A percentile compares a stretch with the other conserved stretches of the same genome.
phyloP scores from a whole-genome alignment of 257 asterid species.

The Henckelia pumila region DNA sequence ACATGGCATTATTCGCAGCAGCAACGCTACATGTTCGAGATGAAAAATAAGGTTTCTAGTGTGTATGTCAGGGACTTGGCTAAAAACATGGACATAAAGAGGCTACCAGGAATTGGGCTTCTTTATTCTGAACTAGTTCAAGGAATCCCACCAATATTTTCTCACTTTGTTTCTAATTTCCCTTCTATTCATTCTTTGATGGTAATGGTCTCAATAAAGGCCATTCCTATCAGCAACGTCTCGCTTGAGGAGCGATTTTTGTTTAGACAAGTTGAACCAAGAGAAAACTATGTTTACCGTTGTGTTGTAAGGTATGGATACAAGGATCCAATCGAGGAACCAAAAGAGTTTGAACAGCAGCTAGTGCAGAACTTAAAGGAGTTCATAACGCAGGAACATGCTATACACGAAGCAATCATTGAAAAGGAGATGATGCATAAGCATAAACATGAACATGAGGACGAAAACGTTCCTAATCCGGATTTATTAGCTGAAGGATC shows the following conservation, averaged over 20 bases:
- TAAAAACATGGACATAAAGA: slow-evolving; percentile 23
- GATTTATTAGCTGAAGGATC: not conserved
- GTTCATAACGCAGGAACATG: slow-evolving; percentile 33
- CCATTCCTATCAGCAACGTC: slow-evolving; percentile 42
- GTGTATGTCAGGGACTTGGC: slow-evolving; percentile 40
- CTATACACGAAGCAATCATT: slow-evolving; percentile 17
- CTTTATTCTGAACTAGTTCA: slow-evolving; percentile 66
- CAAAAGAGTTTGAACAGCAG: slow-evolving; percentile 31
- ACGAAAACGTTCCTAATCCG: not conserved
- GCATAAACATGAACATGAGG: no score
- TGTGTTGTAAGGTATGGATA: slow-evolving; percentile 50
- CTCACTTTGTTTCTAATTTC: slow-evolving; percentile 54
- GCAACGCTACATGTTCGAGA: slow-evolving; percentile 54
- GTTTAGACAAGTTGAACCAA: slow-evolving; percentile 40
- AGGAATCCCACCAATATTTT: slow-evolving; percentile 70
- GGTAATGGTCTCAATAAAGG: slow-evolving; percentile 45
- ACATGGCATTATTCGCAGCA: slow-evolving; percentile 62
- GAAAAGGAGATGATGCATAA: not conserved
- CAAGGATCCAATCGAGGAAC: slow-evolving; percentile 35
- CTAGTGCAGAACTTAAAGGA: slow-evolving; percentile 36
- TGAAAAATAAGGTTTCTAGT: slow-evolving; percentile 54
- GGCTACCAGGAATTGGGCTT: slow-evolving; percentile 63
- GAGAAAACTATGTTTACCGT: slow-evolving; percentile 31
- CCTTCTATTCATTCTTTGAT: slow-evolving; percentile 45
- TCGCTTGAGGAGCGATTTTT: slow-evolving; percentile 36